These are phyloP conservation scores for Salix exigua DNA, from an alignment of 345 rosid genomes.

Conservation along the genomic window DNA sequence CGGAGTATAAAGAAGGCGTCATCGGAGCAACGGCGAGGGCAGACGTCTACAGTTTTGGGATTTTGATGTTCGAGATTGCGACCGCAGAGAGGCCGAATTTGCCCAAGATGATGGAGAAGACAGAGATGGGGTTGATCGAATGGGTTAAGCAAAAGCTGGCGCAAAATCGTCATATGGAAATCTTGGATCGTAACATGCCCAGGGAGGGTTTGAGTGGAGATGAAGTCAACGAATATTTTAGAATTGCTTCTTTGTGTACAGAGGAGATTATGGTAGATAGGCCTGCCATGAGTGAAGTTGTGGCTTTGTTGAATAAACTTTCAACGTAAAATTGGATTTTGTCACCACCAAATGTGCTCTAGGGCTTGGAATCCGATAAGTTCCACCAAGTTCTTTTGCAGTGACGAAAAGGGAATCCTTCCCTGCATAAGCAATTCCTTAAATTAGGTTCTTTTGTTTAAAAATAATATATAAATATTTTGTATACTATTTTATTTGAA, in stretches of 20 bases:
- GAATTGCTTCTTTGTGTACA: conserved; percentile 56
- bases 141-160: conserved; percentile 52
- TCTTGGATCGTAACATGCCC: conserved; percentile 35
- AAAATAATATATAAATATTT: too few relatives aligned
- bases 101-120: conserved; percentile 31
- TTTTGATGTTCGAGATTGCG: conserved; percentile 71
- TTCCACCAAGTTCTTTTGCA: too few relatives aligned
- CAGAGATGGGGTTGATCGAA: conserved; percentile 47
- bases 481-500: too few relatives aligned
- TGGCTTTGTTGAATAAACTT: conserved; percentile 19
- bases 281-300: conserved; percentile 56
- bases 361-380: background rate
- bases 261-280: conserved; percentile 41
- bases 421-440: background rate
- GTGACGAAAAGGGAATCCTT: background rate
- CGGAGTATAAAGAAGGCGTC: conserved; percentile 76
- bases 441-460: too few relatives aligned
- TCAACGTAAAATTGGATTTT: background rate
- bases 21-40: conserved; percentile 58
- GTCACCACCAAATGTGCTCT: background rate
- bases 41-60: conserved; percentile 79
- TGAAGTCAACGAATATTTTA: conserved; percentile 46
- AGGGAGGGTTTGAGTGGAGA: conserved; percentile 27
- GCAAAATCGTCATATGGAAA: conserved; percentile 40
- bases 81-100: conserved; percentile 63